Evolutionary conservation across 345 rosid genomes (phyloP).

Genomic region (Erucastrum elatum): DNA sequence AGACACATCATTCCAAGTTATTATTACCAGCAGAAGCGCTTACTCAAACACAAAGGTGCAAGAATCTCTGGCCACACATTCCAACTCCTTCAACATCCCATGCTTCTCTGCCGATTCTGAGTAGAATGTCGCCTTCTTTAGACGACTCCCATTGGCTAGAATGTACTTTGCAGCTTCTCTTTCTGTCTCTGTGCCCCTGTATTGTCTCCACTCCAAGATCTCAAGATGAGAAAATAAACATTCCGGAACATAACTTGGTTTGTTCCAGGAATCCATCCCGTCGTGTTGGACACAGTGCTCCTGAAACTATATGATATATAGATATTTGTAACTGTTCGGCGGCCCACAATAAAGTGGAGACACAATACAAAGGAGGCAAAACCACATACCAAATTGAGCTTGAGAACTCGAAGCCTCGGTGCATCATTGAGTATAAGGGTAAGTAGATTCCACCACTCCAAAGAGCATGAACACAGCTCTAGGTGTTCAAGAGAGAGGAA

Average conservation of each 20-base stretch:
- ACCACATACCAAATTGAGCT: slow-evolving; percentile 9
- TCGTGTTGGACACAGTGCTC: background rate
- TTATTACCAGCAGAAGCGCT: background rate
- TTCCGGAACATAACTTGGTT: background rate
- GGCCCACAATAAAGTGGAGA: background rate
- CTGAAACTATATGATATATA: background rate
- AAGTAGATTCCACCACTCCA: slow-evolving; percentile 6
- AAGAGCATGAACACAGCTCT: slow-evolving; percentile 20
- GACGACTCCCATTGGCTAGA: background rate
- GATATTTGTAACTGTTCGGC: background rate
- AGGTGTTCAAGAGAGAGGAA: slow-evolving; percentile 19
- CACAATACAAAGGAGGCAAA: background rate
- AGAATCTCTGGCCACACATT: slow-evolving; percentile 19
- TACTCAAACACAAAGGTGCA: slow-evolving; percentile 8
- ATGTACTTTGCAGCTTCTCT: slow-evolving; percentile 7
- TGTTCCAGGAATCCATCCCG: background rate
- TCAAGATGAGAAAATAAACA: slow-evolving; percentile 20
- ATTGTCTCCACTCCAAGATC: slow-evolving; percentile 25
- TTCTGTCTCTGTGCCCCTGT: slow-evolving; percentile 3
- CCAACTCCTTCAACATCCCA: slow-evolving; percentile 7
- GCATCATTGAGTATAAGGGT: background rate
- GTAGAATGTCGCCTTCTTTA: slow-evolving; percentile 19
- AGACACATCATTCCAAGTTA: background rate
- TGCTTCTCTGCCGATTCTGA: slow-evolving; percentile 2
- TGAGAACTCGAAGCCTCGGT: slow-evolving; percentile 18